Evolutionary conservation across 345 rosid species (phyloP).

Genomic region (Erucastrum elatum): DNA sequence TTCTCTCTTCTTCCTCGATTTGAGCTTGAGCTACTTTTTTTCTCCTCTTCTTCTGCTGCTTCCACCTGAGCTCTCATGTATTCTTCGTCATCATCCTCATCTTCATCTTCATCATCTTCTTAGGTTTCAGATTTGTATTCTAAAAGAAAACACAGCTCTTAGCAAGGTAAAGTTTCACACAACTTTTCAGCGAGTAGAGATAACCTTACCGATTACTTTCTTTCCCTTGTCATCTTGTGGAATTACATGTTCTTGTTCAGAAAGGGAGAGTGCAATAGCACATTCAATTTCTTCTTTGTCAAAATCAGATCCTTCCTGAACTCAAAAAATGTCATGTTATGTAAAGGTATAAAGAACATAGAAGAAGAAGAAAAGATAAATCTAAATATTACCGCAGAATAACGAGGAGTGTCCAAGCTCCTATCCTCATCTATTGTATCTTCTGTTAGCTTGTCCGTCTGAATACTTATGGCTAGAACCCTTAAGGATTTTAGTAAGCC

Average conservation of each 20-base stretch:
- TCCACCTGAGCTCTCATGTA: slow-evolving; percentile 40
- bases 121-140: slow-evolving; percentile 54
- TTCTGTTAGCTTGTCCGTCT: slow-evolving; percentile 52
- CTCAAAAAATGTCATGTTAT: background rate
- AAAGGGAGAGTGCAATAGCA: slow-evolving; percentile 84
- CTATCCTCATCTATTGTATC: slow-evolving; percentile 47
- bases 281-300: slow-evolving; percentile 78
- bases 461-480: slow-evolving; percentile 57
- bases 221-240: slow-evolving; percentile 73
- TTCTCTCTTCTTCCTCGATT: slow-evolving; percentile 48
- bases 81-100: slow-evolving; percentile 27
- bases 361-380: background rate
- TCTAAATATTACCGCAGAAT: slow-evolving; percentile 52
- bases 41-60: slow-evolving; percentile 38
- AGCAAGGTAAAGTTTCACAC: slow-evolving; percentile 19
- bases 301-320: slow-evolving; percentile 73
- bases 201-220: slow-evolving; percentile 64
- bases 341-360: background rate
- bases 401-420: slow-evolving; percentile 54
- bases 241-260: slow-evolving; percentile 63
- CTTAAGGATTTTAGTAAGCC: slow-evolving; percentile 76
- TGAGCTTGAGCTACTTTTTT: slow-evolving; percentile 35
- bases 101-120: slow-evolving; percentile 24
- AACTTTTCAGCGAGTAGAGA: background rate
- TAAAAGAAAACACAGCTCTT: slow-evolving; percentile 24